Percentiles rank a stretch among this genome's conserved stretches.
Conservation (phyloP, 2,329 filamentous ascomycete genomes). For the Epichloe elymi region DNA sequence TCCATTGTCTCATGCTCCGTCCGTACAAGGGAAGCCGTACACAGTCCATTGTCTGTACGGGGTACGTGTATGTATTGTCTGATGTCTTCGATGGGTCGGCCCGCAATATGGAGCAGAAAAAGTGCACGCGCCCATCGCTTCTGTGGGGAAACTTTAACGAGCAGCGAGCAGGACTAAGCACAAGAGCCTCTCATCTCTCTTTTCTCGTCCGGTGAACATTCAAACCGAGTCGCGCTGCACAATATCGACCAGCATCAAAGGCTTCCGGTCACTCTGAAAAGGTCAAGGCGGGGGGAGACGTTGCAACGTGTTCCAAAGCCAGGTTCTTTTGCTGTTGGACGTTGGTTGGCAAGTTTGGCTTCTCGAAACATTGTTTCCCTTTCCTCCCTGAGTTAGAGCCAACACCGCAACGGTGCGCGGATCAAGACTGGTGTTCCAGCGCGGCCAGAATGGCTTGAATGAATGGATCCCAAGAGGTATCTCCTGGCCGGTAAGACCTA, state of each 20-base stretch:
- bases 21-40: not conserved
- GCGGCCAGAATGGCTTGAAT: not conserved
- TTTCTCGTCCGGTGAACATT: not conserved
- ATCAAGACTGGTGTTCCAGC: not conserved
- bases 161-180: not conserved
- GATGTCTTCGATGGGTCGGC: not conserved
- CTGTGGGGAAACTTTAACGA: not conserved
- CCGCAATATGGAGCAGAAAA: not conserved
- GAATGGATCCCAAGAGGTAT: not conserved
- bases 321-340: not conserved
- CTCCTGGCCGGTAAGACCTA: no score
- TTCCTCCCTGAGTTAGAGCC: not conserved
- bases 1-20: not conserved
- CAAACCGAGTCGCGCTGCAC: not conserved
- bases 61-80: not conserved
- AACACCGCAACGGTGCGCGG: not conserved
- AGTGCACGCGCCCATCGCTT: not conserved
- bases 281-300: not conserved
- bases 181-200: not conserved
- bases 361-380: not conserved
- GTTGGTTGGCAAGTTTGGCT: not conserved
- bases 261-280: not conserved
- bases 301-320: constrained; percentile 1
- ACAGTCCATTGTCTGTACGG: not conserved
- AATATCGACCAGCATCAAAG: not conserved